Evolutionary conservation across 2,329 filamentous ascomycete species (phyloP).

Genomic region (Paracoccidioides brasiliensis): DNA sequence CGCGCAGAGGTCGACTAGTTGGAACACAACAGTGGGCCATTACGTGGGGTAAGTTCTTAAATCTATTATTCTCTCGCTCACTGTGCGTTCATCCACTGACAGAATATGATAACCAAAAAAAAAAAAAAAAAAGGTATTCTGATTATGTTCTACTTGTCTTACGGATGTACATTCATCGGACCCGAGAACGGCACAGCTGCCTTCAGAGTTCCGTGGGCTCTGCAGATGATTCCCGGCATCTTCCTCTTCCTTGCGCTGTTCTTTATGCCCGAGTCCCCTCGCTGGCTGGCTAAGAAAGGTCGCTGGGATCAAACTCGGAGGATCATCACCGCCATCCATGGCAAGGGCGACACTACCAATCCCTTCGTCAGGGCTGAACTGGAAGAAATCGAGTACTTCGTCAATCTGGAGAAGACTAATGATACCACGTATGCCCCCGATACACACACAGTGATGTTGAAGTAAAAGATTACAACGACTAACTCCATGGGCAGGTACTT

Average conservation of each 20-base stretch:
- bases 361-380: conserved; percentile 44
- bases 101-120: conserved; percentile 9
- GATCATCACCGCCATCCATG: conserved; percentile 45
- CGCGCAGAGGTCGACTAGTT: conserved; percentile 30
- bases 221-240: conserved; percentile 48
- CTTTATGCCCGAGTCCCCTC: conserved; percentile 42
- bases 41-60: conserved; percentile 20
- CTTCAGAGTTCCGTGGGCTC: conserved; percentile 50
- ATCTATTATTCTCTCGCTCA: conserved; percentile 10
- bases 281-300: conserved; percentile 34
- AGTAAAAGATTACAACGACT: conserved; percentile 49
- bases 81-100: conserved; percentile 12
- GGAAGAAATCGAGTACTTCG: conserved; percentile 25
- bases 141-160: conserved; percentile 33
- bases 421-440: conserved; percentile 36
- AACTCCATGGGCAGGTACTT: conserved; percentile 49
- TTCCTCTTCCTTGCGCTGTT: conserved; percentile 42
- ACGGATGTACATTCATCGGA: conserved; percentile 21
- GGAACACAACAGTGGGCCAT: conserved; percentile 30
- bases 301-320: conserved; percentile 1
- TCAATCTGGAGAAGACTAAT: conserved; percentile 22
- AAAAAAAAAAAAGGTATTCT: conserved; percentile 18
- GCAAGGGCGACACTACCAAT: conserved; percentile 40
- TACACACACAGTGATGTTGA: conserved; percentile 42
- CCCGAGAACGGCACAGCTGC: conserved; percentile 25